Evolutionary conservation across 352 stramenopile species (phyloP), one percentile per base, ranked within the genome.

Genomic region (Phytophthora sansomeana): DNA sequence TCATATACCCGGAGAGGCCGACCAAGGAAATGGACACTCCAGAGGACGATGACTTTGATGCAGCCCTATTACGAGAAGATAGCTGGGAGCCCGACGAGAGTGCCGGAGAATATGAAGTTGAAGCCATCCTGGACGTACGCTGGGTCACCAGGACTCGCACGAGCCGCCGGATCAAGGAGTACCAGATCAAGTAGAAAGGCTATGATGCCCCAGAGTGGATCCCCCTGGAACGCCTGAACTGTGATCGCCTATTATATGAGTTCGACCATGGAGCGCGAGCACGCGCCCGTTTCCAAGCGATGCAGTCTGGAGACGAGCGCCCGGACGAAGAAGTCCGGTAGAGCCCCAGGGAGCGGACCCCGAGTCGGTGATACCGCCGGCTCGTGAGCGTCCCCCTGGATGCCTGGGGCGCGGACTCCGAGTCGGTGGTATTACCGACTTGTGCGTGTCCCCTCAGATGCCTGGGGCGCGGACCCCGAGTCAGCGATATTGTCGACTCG

Each of bases 31-130:
- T 59, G 2, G n/a, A 48, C n/a, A 26, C 41, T 5, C 14, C 36
- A 0, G 51, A 59, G 11, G n/a, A 48, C 5, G 38, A 59, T 19
- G 38, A 36, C 6, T 32, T 49, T 5, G 38, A 49, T 19, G 36
- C 36, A 5, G 33, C 50, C 21, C 26, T 59, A 8, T 4, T 59
- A 5, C 35, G 13, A 1, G 51, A 59, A 39, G 51, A 59, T n/a
- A 46, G 24, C 11, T 38, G 21, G 7, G 21, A 48, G n/a, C 6
- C 30, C 6, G 36, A 48, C 3, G 9, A n/a, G n/a, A n/a, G n/a
- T n/a, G n/a, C n/a, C 8, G 33, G 36, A 28, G 36, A 47, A 17
- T 63, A 33, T n/a, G 55, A 63, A 49, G 30, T 63, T 5, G 43
- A 55, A 13, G 19, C 42, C 0, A 54, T 63, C 5, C 11, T 52